Evolutionary conservation across 495 filamentous ascomycete genomes (phyloP), one percentile per base, ranked within the genome.

Genomic region (Penicillium bialowiezense): DNA sequence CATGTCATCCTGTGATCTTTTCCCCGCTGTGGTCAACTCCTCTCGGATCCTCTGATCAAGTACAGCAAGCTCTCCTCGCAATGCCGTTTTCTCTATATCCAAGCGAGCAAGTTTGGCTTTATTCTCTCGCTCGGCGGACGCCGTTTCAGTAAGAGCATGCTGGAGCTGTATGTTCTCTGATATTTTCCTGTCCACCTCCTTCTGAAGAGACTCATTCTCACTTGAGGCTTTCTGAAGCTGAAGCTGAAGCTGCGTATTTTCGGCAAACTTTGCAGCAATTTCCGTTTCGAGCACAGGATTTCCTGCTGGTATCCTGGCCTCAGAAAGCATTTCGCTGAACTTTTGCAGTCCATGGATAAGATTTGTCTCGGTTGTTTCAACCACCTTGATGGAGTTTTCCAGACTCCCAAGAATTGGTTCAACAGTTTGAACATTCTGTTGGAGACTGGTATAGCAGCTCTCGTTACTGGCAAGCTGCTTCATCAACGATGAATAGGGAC

Each of bases 181-280:
- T 7, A 60, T 46, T 21, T 50, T 64, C 1, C 39, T 48, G 6
- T 51, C 31, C 1, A 65, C 20, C 12, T 36, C 45, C 20, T 62
- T 46, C 28, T 54, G 51, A 0, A 60, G 43, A 21, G 20, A 21
- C 3, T 52, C 53, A 9, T 62, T 8, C 10, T 60, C 53, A 12
- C 23, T 39, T 2, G 54, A 51, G 5, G 53, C 3, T 12, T 53
- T 35, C 18, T 72, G 53, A 18, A 69, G 36, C 21, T 44, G 53
- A 21, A 52, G 34, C 37, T 71, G 56, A 8, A 74, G 41, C 34
- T 55, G 43, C 2, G 59, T 23, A 19, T 64, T 65, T 38, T 69
- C 61, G 1, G 43, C 34, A 3, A 58, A 48, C 15, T 59, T 55
- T 2, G 41, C 41, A 13, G 48, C 43, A 8, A 56, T 1, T 37